Evolutionary conservation across 1,139 yeast species (phyloP), one percentile per base, ranked within the genome.

Genomic region (Saccharomycopsis crataegensis): DNA sequence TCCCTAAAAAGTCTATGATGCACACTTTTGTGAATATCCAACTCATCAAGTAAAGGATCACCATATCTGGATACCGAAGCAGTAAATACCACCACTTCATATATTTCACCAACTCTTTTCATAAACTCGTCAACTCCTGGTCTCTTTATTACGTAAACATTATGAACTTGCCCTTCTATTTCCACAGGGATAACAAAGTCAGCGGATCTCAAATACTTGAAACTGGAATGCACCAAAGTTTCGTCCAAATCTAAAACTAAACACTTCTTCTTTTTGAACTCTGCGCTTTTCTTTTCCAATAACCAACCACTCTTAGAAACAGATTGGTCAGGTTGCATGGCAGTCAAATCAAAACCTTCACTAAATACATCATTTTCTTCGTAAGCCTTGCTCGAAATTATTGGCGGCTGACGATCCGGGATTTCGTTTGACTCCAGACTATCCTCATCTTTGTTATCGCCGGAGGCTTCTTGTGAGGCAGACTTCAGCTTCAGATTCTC

Each of bases 91-190:
- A 94, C 99, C 57, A 93, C 96, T 69, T 93, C 99, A 66, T 77
- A 93, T 65, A 91, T 69, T 66, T 88, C 77, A 32, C 98, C 96
- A 49, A 93, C 96, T 59, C 80, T 77, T 60, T 73, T 75, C 74
- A 93, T 76, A 65, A 94, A 93, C 65, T 88, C 95, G 68, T 93
- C 99, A 50, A 94, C 99, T 0, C 99, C 99, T 0, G 99, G 99
- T 63, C 99, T 79, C 66, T 94, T 93, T 56, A 91, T 89, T 37
- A 93, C 99, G 67, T 90, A 93, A 49, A 93, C 99, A 65, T 89
- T 94, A 68, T 94, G 98, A 37, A 84, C 77, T 67, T 87, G 94
- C 63, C 84, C 84, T 64, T 93, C 97, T 59, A 93, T 93, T 68
- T 83, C 89, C 49, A 85, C 91, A 8, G 96, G 96, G 52, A 94